A percentile compares a stretch with the other conserved stretches of the same genome.
phyloP scores from a whole-genome alignment of 2,329 filamentous ascomycete genomes.

The Cytospora piceicola region DNA sequence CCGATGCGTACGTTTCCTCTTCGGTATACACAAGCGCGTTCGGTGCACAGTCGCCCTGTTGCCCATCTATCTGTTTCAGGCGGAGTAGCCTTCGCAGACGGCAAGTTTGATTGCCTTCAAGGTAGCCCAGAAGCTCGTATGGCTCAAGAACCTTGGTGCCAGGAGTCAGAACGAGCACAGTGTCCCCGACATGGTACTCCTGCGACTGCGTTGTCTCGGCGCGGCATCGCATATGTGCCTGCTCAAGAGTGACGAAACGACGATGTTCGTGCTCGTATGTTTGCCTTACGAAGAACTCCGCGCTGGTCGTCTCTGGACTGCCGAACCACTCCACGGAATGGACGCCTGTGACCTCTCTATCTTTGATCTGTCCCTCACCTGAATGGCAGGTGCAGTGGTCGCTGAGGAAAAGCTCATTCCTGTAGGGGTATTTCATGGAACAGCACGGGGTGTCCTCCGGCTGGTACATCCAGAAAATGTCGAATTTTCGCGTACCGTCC shows the following conservation, averaged over 20 bases:
- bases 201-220: conserved; percentile 31
- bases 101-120: conserved; percentile 39
- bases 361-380: conserved; percentile 47
- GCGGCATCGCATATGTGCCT: conserved; percentile 60
- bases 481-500: conserved; percentile 50
- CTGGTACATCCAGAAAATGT: conserved; percentile 75
- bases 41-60: conserved; percentile 38
- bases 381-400: conserved; percentile 74
- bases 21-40: conserved; percentile 67
- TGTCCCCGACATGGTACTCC: conserved; percentile 58
- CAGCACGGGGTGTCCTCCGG: conserved; percentile 72
- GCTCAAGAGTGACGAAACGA: conserved; percentile 63
- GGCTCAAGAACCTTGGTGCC: conserved; percentile 56
- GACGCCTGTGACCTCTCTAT: conserved; percentile 59
- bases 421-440: conserved; percentile 67
- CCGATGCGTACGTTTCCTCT: conserved; percentile 43
- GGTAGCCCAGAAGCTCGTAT: conserved; percentile 56
- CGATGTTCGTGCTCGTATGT: conserved; percentile 65
- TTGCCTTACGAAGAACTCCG: conserved; percentile 71
- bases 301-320: conserved; percentile 46
- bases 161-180: conserved; percentile 54
- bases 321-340: conserved; percentile 64
- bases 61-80: conserved; percentile 46
- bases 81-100: conserved; percentile 58
- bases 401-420: conserved; percentile 76